Base-by-base conservation (phyloP, 1,284 basidiomycete species). In the Porodaedalea pini region DNA sequence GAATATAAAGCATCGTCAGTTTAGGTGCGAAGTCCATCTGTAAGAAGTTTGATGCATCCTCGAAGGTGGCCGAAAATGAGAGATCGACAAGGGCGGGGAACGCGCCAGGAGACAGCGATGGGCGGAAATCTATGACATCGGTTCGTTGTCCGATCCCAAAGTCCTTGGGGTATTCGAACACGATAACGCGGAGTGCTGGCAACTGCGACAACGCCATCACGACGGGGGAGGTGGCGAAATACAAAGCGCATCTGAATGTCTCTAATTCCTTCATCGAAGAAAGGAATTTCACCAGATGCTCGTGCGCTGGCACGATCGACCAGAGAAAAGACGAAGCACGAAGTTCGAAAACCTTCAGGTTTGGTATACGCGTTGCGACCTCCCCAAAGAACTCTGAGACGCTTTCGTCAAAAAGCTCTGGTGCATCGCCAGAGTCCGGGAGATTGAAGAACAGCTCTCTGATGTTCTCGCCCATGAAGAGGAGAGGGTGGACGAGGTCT, bases 51-150 rank as follows among this genome's bases (percentile, higher is more conserved):
- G 75, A 68, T n/a, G 78, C 69, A 54, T 81, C 74, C 2, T 68
- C 66, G 17, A 83, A 69, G 17, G 68, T 63, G 2, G 72, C 73
- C 34, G 75, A 76, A 34, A 82, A 63, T 3, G 74, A 78, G 39
- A 85, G 71, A 57, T 85, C 81, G 63, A 70, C 75, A 4, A 88
- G 71, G 0, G 72, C 68, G 0, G 80, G 81, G 65, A 86, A 88
- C 0, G 80, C 74, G 19, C 76, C 79, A 58, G 78, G 71, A 21
- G 66, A 45, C 11, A 83, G 68, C 2, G 61, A 64, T 1, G 81
- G 82, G 4, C 56, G 17, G 62, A 83, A 81, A 25, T 68, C 62
- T 2, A 65, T 51, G 1, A 80, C 69, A 57, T 85, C 83, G 1
- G 43, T 56, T 0, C 69, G 66, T 43, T 75, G 66, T 0, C 79